A percentile compares a stretch with the other conserved stretches of the same genome.
These are phyloP conservation scores for Parmales sp. DNA, from an alignment of 108 stramenopile species.

Conservation along the genomic window DNA sequence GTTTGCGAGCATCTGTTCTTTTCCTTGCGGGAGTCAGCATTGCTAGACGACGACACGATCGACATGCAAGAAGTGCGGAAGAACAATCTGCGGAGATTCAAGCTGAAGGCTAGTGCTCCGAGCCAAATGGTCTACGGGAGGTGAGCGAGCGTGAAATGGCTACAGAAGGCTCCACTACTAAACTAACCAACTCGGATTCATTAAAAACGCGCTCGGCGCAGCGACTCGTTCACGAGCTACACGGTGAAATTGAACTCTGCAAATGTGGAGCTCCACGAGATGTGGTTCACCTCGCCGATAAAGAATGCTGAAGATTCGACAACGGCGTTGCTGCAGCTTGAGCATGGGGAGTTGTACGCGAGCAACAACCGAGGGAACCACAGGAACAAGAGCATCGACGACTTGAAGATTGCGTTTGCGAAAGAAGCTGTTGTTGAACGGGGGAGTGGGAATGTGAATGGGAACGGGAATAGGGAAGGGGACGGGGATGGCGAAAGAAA, in stretches of 20 bases:
- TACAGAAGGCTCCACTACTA: too few relatives aligned
- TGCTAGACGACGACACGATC: not conserved
- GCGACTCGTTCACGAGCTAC: constrained; percentile 10
- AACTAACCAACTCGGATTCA: too few relatives aligned
- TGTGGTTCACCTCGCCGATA: constrained; percentile 8
- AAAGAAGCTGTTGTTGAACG: too few relatives aligned
- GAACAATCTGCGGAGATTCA: not conserved
- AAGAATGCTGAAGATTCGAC: not conserved
- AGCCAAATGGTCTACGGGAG: not conserved
- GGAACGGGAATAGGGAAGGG: too few relatives aligned
- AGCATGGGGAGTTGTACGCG: constrained; percentile 9
- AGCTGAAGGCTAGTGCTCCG: not conserved
- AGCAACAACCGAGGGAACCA: not conserved
- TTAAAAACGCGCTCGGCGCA: too few relatives aligned
- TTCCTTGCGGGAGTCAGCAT: too few relatives aligned
- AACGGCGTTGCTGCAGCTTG: constrained; percentile 4
- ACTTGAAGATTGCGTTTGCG: too few relatives aligned
- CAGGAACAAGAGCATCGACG: too few relatives aligned
- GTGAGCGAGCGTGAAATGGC: too few relatives aligned
- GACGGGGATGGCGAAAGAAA: too few relatives aligned
- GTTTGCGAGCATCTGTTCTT: not conserved
- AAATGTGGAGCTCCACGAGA: not conserved
- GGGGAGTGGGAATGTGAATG: too few relatives aligned
- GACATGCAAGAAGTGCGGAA: not conserved
- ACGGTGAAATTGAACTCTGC: not conserved